Conservation (phyloP, 2,329 filamentous ascomycete species). For the Westerdykella aurantiaca region DNA sequence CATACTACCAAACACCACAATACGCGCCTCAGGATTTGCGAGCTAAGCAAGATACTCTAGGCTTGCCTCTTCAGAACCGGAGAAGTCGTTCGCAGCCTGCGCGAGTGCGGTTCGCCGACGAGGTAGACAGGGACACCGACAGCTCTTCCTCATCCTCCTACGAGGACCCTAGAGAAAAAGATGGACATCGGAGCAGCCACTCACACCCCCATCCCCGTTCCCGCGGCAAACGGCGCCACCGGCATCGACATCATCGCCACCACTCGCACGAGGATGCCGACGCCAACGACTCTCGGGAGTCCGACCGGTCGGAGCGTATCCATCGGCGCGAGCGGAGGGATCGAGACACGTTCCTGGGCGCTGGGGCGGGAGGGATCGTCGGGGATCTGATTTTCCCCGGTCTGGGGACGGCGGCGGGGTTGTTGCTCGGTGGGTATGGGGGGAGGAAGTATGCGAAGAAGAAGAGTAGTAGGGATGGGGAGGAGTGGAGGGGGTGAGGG, state of each 20-base stretch:
- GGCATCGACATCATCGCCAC: slow-evolving; percentile 3
- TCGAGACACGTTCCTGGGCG: slow-evolving; percentile 41
- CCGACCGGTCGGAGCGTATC: slow-evolving; percentile 4
- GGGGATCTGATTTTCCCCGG: slow-evolving; percentile 44
- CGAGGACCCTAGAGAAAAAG: slow-evolving; percentile 1
- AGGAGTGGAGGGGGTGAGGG: no score
- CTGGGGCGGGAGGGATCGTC: slow-evolving; percentile 41
- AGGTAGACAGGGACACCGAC: slow-evolving; percentile 17
- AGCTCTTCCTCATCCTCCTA: slow-evolving; percentile 9
- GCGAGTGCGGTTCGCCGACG: slow-evolving; percentile 27
- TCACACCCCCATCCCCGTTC: slow-evolving; percentile 7
- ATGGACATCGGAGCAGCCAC: slow-evolving; percentile 1
- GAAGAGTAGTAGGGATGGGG: no score
- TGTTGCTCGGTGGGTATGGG: no score
- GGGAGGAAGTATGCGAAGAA: no score
- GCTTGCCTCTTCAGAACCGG: no score
- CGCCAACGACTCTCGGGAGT: slow-evolving; percentile 3
- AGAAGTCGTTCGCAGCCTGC: slow-evolving; percentile 18
- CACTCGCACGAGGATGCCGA: slow-evolving; percentile 2
- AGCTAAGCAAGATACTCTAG: no score
- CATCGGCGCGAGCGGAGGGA: slow-evolving; percentile 15
- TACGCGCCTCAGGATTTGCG: no score
- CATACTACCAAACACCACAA: no score
- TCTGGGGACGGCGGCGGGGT: slow-evolving; percentile 26
- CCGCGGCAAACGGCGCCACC: slow-evolving; percentile 3